These are phyloP conservation scores for Berberis thunbergii DNA, from an alignment of 164 flowering plant species.

Conservation along the genomic window DNA sequence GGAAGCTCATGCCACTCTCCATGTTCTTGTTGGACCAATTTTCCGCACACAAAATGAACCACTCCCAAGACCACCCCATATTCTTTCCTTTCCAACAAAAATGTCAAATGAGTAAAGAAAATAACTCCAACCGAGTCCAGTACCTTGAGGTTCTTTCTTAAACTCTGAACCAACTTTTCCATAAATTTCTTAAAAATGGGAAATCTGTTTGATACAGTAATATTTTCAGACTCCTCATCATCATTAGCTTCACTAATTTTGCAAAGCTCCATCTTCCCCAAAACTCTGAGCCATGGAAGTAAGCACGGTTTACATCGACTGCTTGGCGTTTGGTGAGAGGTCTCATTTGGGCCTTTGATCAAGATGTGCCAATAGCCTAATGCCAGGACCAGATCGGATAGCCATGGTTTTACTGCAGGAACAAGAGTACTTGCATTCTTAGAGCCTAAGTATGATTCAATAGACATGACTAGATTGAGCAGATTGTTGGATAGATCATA, in stretches of 20 bases:
- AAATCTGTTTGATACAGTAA: conserved; percentile 15
- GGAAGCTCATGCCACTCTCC: conserved; percentile 43
- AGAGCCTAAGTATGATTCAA: conserved; percentile 52
- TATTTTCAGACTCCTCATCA: conserved; percentile 27
- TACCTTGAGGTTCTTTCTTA: conserved; percentile 33
- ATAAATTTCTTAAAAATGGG: conserved; percentile 39
- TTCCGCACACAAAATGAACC: conserved; percentile 52
- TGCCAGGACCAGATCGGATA: conserved; percentile 76
- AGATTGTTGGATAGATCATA: conserved; percentile 43
- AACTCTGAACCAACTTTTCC: conserved; percentile 29
- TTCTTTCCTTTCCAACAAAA: conserved; percentile 45
- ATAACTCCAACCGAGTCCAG: conserved; percentile 59
- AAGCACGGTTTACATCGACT: conserved; percentile 12
- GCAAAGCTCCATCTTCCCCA: conserved; percentile 50
- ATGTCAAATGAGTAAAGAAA: conserved; percentile 24
- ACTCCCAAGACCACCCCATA: conserved; percentile 53
- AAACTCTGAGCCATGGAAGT: conserved; percentile 45
- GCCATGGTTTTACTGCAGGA: conserved; percentile 56
- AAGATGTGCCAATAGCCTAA: conserved; percentile 39
- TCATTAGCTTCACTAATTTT: conserved; percentile 21
- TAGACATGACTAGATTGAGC: conserved; percentile 42
- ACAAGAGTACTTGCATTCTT: conserved; percentile 39
- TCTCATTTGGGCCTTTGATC: conserved; percentile 18
- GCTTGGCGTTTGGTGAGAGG: not conserved
- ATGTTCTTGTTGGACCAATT: conserved; percentile 34